Percentiles rank a stretch among this genome's conserved stretches.
Conservation (phyloP, 2,329 filamentous ascomycete genomes). For the Hypoxylon sp. region DNA sequence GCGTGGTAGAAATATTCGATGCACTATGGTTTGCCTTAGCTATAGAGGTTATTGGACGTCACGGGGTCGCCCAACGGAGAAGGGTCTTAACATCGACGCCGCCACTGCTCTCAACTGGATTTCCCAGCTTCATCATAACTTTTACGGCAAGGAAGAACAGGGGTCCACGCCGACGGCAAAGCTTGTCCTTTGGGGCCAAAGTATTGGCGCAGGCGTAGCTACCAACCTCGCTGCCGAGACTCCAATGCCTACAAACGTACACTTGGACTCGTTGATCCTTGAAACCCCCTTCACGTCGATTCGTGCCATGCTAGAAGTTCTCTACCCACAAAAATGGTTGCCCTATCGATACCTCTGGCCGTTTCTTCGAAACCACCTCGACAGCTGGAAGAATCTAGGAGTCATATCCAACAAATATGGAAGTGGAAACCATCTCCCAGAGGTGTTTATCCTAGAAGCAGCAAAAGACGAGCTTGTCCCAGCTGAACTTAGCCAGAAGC, state of each 20-base stretch:
- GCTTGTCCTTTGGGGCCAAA: conserved; percentile 82
- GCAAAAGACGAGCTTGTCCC: conserved; percentile 73
- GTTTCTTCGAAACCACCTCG: conserved; percentile 76
- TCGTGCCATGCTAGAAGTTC: conserved; percentile 75
- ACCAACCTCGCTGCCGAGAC: conserved; percentile 69
- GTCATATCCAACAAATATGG: conserved; percentile 57
- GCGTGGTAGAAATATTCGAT: conserved; percentile 52
- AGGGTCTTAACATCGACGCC: conserved; percentile 78
- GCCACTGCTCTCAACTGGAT: conserved; percentile 76
- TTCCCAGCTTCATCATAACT: conserved; percentile 58
- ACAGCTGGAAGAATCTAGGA: conserved; percentile 67
- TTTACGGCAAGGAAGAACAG: conserved; percentile 18
- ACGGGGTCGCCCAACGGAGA: conserved; percentile 77
- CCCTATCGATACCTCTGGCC: conserved; percentile 82
- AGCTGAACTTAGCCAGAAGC: conserved; percentile 61
- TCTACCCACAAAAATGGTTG: conserved; percentile 85
- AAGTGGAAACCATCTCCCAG: conserved; percentile 51
- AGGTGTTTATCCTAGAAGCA: conserved; percentile 68
- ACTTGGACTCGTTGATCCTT: conserved; percentile 70
- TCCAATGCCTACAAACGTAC: conserved; percentile 57
- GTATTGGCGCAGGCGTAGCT: conserved; percentile 80
- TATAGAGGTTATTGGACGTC: conserved; percentile 86
- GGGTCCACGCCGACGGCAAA: conserved; percentile 42
- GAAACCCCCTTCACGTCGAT: conserved; percentile 84
- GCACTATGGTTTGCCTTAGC: conserved; percentile 69